phyloP scores from a whole-genome alignment of 768 basidiomycete species.

The Naganishia randhawae region DNA sequence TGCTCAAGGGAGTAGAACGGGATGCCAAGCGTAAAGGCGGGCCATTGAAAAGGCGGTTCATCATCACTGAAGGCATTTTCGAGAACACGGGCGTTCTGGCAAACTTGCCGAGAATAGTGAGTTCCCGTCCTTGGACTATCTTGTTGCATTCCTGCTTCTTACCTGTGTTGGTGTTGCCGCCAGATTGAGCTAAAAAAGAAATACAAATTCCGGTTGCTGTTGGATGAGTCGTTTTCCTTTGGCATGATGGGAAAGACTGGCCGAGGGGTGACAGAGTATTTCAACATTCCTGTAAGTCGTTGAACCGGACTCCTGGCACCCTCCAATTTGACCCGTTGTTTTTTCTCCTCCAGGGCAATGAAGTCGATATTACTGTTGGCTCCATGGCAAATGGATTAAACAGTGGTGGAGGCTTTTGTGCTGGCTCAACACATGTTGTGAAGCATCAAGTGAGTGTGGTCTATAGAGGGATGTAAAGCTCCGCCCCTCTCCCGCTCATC shows the following conservation, averaged over 20 bases:
- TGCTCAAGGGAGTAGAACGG: slow-evolving; percentile 76
- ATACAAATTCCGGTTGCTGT: slow-evolving; percentile 89
- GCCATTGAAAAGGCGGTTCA: slow-evolving; percentile 84
- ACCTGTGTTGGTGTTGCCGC: background rate
- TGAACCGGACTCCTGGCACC: background rate
- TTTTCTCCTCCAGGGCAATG: slow-evolving; percentile 66
- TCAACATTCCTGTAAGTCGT: slow-evolving; percentile 75
- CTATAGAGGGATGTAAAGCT: background rate
- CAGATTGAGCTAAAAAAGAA: slow-evolving; percentile 91
- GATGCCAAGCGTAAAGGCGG: slow-evolving; percentile 77
- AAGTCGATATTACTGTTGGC: slow-evolving; percentile 92
- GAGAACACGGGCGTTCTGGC: slow-evolving; percentile 89
- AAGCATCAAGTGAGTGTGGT: slow-evolving; percentile 69
- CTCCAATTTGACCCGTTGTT: background rate
- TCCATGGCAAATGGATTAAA: slow-evolving; percentile 79
- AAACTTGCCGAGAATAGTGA: slow-evolving; percentile 83
- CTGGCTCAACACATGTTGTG: slow-evolving; percentile 74
- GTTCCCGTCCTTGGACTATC: slow-evolving; percentile 45
- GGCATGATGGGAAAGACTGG: slow-evolving; percentile 89
- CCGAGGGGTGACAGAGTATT: slow-evolving; percentile 88
- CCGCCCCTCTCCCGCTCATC: background rate
- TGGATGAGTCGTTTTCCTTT: slow-evolving; percentile 92
- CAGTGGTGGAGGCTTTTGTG: slow-evolving; percentile 90
- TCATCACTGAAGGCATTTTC: slow-evolving; percentile 94
- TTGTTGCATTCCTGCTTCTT: background rate